Conservation (phyloP, 345 rosid species). For the Linum trigynum region DNA sequence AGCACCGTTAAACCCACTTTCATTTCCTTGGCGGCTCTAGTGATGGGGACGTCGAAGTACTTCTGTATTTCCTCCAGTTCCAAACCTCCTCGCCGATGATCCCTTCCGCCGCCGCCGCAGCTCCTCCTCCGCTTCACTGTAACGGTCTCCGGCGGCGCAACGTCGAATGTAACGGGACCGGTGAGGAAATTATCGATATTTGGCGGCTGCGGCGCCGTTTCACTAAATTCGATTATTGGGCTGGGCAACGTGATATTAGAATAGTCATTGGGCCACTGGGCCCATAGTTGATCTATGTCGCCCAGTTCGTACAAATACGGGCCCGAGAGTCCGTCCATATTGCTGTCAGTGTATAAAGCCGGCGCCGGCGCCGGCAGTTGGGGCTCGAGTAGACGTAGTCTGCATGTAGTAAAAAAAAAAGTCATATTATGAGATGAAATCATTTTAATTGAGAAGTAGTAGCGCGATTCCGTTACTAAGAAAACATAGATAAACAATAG, state of each 20-base stretch:
- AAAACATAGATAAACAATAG: too few species aligned
- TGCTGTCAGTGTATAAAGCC: background rate
- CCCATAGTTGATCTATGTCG: too few species aligned
- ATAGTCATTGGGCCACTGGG: too few species aligned
- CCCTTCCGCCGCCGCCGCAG: background rate
- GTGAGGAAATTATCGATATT: too few species aligned
- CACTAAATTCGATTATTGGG: too few species aligned
- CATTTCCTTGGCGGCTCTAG: slow-evolving; percentile 56
- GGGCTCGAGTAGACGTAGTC: slow-evolving; percentile 6
- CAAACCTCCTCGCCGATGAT: slow-evolving; percentile 10
- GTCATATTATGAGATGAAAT: background rate
- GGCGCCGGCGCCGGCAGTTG: background rate
- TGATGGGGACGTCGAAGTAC: slow-evolving; percentile 51
- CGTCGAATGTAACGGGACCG: too few species aligned
- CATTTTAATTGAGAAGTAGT: background rate
- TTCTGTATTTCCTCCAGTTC: slow-evolving; percentile 41
- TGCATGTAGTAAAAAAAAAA: slow-evolving; percentile 1
- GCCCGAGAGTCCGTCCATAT: too few species aligned
- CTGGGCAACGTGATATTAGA: too few species aligned
- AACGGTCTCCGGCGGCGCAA: background rate
- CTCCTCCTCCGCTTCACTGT: slow-evolving; percentile 5
- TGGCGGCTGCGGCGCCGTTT: too few species aligned
- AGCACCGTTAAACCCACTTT: slow-evolving; percentile 58
- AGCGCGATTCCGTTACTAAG: background rate
- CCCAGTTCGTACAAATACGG: too few species aligned